Conservation (phyloP, 2,329 filamentous ascomycete species). For the Fusarium kyushuense region DNA sequence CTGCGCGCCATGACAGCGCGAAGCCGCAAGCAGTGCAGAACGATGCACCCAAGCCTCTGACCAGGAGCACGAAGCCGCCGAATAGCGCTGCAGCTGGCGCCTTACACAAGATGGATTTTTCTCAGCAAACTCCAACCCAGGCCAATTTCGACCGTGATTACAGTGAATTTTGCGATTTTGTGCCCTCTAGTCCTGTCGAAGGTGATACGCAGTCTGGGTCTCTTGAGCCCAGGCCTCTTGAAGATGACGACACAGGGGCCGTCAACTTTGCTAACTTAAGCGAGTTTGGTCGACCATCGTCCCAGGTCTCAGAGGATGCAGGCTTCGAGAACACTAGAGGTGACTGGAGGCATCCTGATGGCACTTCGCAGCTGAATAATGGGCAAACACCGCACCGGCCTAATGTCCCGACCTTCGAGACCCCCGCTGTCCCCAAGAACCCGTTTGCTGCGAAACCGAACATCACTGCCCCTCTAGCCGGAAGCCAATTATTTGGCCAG, state of each 20-base stretch:
- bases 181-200: constrained; percentile 48
- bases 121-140: constrained; percentile 67
- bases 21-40: constrained; percentile 35
- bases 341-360: constrained; percentile 54
- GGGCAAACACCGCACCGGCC: constrained; percentile 52
- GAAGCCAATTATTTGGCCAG: constrained; percentile 66
- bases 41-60: constrained; percentile 39
- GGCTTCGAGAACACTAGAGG: constrained; percentile 56
- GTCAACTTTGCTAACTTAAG: constrained; percentile 59
- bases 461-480: constrained; percentile 53
- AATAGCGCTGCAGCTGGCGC: constrained; percentile 32
- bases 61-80: constrained; percentile 33
- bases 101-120: constrained; percentile 58
- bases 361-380: constrained; percentile 52
- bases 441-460: constrained; percentile 58
- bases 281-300: constrained; percentile 54
- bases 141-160: constrained; percentile 69
- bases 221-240: constrained; percentile 54
- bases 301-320: constrained; percentile 58
- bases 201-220: constrained; percentile 46
- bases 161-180: constrained; percentile 55
- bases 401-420: constrained; percentile 56
- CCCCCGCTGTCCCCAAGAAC: constrained; percentile 62
- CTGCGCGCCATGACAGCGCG: constrained; percentile 41
- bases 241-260: constrained; percentile 63